phyloP scores from a whole-genome alignment of 2,329 filamentous ascomycete species.

The Fusarium newnesense region DNA sequence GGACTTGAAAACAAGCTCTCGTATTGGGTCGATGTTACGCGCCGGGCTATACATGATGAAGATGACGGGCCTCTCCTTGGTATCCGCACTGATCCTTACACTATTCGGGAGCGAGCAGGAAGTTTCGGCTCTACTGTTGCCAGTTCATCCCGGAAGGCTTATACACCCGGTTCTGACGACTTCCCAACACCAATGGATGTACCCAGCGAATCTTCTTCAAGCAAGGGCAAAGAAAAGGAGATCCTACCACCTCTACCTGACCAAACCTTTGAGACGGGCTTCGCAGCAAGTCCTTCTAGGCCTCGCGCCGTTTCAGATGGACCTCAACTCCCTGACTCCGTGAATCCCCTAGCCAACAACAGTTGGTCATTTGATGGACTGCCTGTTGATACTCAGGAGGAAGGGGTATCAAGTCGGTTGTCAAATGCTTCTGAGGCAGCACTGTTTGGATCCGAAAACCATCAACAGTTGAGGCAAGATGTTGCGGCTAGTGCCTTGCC shows the following conservation, averaged over 20 bases:
- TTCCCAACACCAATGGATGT: constrained; percentile 23
- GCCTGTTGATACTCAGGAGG: constrained; percentile 38
- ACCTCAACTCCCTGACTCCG: constrained; percentile 54
- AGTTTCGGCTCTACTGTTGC: constrained; percentile 40
- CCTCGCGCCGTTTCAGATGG: constrained; percentile 69
- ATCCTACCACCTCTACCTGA: constrained; percentile 8
- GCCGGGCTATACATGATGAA: constrained; percentile 38
- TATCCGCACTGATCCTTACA: not conserved
- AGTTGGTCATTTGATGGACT: constrained; percentile 68
- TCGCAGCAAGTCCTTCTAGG: constrained; percentile 46
- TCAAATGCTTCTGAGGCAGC: not conserved
- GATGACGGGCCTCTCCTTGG: constrained; percentile 2
- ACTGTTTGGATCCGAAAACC: not conserved
- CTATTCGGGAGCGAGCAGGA: constrained; percentile 20
- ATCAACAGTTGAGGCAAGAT: not conserved
- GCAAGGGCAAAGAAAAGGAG: constrained; percentile 35
- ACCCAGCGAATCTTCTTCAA: constrained; percentile 7
- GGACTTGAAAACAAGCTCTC: constrained; percentile 66
- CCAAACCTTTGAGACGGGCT: constrained; percentile 12
- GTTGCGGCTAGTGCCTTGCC: not conserved
- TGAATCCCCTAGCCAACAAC: constrained; percentile 67
- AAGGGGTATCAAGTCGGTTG: not conserved
- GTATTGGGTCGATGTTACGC: constrained; percentile 68
- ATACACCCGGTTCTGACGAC: constrained; percentile 42
- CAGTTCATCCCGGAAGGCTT: constrained; percentile 38